A percentile compares a stretch with the other conserved stretches of the same genome.
These are phyloP conservation scores for Somion occarium DNA, from an alignment of 1,284 basidiomycete species.

Conservation along the genomic window DNA sequence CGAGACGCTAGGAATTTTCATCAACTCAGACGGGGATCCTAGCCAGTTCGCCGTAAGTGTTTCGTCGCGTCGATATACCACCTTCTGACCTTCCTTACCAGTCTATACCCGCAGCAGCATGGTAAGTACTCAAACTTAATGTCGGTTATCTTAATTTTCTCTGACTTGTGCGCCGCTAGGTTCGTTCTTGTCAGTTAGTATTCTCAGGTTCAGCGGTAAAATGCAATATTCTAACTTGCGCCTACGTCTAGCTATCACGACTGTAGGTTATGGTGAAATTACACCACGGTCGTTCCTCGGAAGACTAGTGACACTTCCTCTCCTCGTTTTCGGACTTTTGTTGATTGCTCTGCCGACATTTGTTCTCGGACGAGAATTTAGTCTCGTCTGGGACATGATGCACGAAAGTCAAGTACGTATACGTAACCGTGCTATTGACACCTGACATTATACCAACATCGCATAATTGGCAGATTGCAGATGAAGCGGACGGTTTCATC, in stretches of 20 bases:
- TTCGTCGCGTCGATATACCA: not conserved
- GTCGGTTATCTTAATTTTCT: too few species aligned
- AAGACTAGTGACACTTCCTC: constrained; percentile 75
- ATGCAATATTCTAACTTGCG: not conserved
- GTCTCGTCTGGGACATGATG: constrained; percentile 83
- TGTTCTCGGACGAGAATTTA: constrained; percentile 86
- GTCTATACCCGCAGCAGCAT: constrained; percentile 77
- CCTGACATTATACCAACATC: constrained; percentile 6
- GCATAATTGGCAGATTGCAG: constrained; percentile 4
- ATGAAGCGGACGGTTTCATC: constrained; percentile 9
- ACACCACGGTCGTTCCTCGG: constrained; percentile 81
- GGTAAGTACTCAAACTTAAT: too few species aligned
- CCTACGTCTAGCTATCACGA: constrained; percentile 60
- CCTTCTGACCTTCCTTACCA: constrained; percentile 24
- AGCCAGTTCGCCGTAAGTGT: constrained; percentile 61
- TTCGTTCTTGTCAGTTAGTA: constrained; percentile 57
- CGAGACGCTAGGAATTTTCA: constrained; percentile 68
- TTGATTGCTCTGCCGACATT: constrained; percentile 87
- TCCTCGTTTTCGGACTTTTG: constrained; percentile 81
- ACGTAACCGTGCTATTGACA: constrained; percentile 6
- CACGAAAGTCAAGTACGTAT: constrained; percentile 36
- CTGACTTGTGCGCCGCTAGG: too few species aligned
- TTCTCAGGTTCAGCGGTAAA: not conserved
- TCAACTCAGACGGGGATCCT: constrained; percentile 80
- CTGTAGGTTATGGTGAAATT: constrained; percentile 85